These are phyloP conservation scores for Stachybotrys chlorohalonatus DNA, from an alignment of 2,329 filamentous ascomycete species.

Conservation along the genomic window DNA sequence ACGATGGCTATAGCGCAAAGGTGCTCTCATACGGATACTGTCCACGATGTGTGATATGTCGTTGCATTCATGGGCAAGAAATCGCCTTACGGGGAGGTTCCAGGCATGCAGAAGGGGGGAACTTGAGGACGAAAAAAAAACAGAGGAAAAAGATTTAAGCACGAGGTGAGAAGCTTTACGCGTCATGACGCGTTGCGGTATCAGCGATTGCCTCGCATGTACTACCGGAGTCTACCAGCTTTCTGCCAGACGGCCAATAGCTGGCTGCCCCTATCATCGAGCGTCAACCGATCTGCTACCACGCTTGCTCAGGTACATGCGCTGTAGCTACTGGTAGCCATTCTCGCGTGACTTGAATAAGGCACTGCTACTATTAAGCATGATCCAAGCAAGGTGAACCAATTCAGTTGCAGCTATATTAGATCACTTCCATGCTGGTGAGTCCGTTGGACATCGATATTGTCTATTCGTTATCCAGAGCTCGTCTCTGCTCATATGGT, in stretches of 20 bases:
- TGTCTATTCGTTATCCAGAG: too few relatives aligned
- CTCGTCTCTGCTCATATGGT: too few relatives aligned
- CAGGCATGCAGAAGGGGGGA: background rate
- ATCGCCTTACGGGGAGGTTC: background rate
- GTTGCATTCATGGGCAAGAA: too few relatives aligned
- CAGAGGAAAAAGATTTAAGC: background rate
- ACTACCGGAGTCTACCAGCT: background rate
- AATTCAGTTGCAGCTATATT: too few relatives aligned
- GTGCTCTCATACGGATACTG: too few relatives aligned
- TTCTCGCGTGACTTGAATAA: background rate
- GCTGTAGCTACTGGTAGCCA: background rate
- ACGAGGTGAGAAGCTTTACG: constrained; percentile 2
- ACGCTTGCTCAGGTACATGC: background rate
- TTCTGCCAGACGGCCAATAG: background rate
- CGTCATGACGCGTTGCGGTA: constrained; percentile 1
- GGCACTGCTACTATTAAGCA: too few relatives aligned
- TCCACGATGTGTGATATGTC: too few relatives aligned
- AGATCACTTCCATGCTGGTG: too few relatives aligned
- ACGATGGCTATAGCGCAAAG: too few relatives aligned
- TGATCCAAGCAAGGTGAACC: too few relatives aligned
- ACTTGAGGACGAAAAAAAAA: background rate
- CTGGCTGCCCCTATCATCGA: background rate
- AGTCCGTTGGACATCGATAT: too few relatives aligned
- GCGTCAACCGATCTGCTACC: background rate
- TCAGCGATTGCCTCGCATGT: too few relatives aligned